These are phyloP conservation scores for Lepidopterella palustris DNA, from an alignment of 495 filamentous ascomycete species.

Conservation along the genomic window DNA sequence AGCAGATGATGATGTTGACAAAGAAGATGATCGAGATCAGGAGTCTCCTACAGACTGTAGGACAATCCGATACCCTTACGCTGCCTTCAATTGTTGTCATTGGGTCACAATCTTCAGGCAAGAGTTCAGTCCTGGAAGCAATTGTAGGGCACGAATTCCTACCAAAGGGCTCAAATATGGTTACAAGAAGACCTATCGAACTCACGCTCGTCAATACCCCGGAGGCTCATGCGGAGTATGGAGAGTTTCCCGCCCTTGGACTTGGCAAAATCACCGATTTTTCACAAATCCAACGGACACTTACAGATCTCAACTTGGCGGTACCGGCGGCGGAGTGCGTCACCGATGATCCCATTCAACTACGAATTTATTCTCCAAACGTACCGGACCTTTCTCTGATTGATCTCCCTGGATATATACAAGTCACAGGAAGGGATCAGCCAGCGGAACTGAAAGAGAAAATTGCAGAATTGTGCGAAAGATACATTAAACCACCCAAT, in stretches of 20 bases:
- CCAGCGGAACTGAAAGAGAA: constrained; percentile 88
- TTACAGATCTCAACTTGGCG: constrained; percentile 91
- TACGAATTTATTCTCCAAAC: constrained; percentile 89
- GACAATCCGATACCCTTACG: constrained; percentile 79
- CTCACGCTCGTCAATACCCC: constrained; percentile 95
- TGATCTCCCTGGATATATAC: constrained; percentile 95
- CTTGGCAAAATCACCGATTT: constrained; percentile 92
- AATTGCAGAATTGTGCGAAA: constrained; percentile 94
- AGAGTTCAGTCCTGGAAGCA: constrained; percentile 94
- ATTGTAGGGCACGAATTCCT: constrained; percentile 98
- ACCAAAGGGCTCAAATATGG: constrained; percentile 97
- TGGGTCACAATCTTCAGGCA: constrained; percentile 95
- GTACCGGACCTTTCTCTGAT: constrained; percentile 95
- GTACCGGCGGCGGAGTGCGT: constrained; percentile 88
- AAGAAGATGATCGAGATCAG: constrained; percentile 99
- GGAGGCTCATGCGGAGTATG: constrained; percentile 82
- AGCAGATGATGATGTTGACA: constrained; percentile 99
- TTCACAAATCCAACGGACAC: constrained; percentile 79
- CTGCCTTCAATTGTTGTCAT: constrained; percentile 97
- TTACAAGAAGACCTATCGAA: constrained; percentile 92
- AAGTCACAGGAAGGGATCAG: constrained; percentile 85
- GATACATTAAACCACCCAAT: constrained; percentile 94
- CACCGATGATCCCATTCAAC: constrained; percentile 91
- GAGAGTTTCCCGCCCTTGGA: constrained; percentile 90
- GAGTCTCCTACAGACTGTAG: constrained; percentile 80